Percentiles rank a stretch among this genome's conserved stretches.
Conservation (phyloP, 2,329 filamentous ascomycete species). For the Thelonectria olida region DNA sequence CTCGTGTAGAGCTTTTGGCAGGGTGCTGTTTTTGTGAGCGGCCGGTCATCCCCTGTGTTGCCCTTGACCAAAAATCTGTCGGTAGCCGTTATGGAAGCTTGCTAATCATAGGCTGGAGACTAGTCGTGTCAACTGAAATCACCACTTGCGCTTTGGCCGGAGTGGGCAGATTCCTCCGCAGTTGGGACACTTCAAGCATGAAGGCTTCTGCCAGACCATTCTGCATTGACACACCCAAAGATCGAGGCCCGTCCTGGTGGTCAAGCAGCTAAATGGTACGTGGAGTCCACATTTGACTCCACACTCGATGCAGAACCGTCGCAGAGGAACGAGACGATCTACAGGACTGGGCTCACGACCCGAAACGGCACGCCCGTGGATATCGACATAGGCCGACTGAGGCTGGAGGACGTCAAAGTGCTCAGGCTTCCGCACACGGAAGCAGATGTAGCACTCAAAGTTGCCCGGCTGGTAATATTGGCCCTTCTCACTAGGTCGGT, state of each 20-base stretch:
- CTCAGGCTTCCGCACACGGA: constrained; percentile 49
- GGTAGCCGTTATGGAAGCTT: no score
- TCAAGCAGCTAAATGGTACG: constrained; percentile 48
- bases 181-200: constrained; percentile 46
- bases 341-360: constrained; percentile 39
- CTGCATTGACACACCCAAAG: constrained; percentile 53
- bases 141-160: constrained; percentile 45
- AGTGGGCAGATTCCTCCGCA: constrained; percentile 49
- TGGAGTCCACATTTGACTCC: constrained; percentile 51
- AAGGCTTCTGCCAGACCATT: constrained; percentile 48
- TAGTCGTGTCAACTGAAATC: neutral
- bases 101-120: no score
- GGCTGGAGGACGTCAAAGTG: constrained; percentile 51
- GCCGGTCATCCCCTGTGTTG: no score
- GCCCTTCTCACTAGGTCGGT: constrained; percentile 49
- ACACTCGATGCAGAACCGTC: constrained; percentile 54
- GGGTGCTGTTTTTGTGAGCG: no score
- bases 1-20: no score
- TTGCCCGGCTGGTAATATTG: constrained; percentile 51
- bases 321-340: constrained; percentile 45
- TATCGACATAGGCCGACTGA: constrained; percentile 45
- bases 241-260: constrained; percentile 48
- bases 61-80: no score
- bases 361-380: constrained; percentile 41
- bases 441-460: constrained; percentile 54